Conservation (phyloP, 345 rosid genomes). For the Salix koriyanagi region DNA sequence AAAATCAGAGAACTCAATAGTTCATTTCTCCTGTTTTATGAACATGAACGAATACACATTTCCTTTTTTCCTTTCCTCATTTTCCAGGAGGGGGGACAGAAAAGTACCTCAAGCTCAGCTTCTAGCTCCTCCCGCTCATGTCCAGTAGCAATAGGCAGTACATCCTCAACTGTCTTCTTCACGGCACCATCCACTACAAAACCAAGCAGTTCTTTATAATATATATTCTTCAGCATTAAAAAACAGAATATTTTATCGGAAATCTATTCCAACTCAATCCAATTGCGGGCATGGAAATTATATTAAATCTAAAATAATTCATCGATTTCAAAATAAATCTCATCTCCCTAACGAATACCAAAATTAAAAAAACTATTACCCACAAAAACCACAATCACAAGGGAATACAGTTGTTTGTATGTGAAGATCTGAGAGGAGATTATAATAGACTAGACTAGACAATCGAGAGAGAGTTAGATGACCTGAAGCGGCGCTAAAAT, state of each 20-base stretch:
- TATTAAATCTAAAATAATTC: background rate
- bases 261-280: background rate
- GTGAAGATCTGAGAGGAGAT: background rate
- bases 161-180: conserved; percentile 66
- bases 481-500: conserved; percentile 56
- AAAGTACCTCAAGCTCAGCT: conserved; percentile 61
- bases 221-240: background rate
- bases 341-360: background rate
- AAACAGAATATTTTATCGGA: background rate
- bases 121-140: conserved; percentile 87
- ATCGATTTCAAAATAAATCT: background rate
- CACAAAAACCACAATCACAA: background rate
- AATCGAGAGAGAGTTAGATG: background rate
- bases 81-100: background rate
- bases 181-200: conserved; percentile 38
- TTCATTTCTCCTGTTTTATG: background rate
- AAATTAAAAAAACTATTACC: background rate
- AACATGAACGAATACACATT: background rate
- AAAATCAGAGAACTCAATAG: background rate
- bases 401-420: background rate
- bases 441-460: background rate
- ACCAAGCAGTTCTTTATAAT: conserved; percentile 2
- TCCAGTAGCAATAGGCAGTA: conserved; percentile 89
- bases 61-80: background rate
- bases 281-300: background rate